Evolutionary conservation across 345 rosid genomes (phyloP).

Genomic region (Passiflora organensis): DNA sequence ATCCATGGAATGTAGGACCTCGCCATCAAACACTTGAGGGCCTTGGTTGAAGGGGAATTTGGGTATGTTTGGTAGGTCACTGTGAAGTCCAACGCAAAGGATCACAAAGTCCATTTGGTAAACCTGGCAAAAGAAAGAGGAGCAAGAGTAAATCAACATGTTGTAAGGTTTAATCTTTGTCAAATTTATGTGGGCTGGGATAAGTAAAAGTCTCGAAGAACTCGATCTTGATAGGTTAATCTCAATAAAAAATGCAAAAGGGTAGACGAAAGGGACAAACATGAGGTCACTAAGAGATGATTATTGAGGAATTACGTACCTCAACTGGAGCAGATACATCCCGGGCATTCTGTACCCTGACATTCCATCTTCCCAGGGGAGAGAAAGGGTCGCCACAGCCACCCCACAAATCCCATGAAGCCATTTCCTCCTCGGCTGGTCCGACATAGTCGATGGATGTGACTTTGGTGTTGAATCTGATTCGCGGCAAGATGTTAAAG

Average conservation of each 20-base stretch:
- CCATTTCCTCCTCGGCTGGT: conserved; percentile 11
- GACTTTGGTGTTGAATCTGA: conserved; percentile 31
- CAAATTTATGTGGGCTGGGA: too few species aligned
- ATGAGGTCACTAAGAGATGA: not conserved
- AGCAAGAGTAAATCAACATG: not conserved
- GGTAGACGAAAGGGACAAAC: not conserved
- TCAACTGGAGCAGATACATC: conserved; percentile 12
- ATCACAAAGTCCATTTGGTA: conserved; percentile 35
- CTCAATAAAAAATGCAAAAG: not conserved
- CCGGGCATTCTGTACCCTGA: conserved; percentile 13
- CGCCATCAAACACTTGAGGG: conserved; percentile 28
- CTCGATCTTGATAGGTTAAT: not conserved
- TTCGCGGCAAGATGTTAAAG: conserved; percentile 25
- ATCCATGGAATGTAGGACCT: conserved; percentile 39
- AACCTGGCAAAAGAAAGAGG: conserved; percentile 13
- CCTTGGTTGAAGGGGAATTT: conserved; percentile 27
- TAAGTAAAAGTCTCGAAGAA: not conserved
- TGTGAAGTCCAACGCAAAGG: conserved; percentile 32
- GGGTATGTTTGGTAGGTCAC: conserved; percentile 30
- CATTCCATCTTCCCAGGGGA: conserved; percentile 30
- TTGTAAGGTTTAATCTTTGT: not conserved
- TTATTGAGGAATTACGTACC: conserved; percentile 11
- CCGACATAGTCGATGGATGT: conserved; percentile 16
- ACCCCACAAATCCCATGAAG: conserved; percentile 31
- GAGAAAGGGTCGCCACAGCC: conserved; percentile 24